Evolutionary conservation across 2,329 filamentous ascomycete species (phyloP), one percentile per base, ranked within the genome.

Genomic region (Aspergillus sp.): DNA sequence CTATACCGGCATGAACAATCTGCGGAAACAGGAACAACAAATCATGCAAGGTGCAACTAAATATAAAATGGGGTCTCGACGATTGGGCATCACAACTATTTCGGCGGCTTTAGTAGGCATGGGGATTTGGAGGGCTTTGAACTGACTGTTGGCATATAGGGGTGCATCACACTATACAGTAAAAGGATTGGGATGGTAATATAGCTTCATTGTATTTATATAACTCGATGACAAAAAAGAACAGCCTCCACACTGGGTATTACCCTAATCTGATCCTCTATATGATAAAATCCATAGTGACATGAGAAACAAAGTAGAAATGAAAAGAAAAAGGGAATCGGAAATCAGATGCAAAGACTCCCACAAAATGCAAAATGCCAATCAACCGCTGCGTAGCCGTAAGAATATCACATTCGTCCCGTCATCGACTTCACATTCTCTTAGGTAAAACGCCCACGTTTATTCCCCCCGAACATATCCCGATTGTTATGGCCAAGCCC

Each of bases 41-140:
- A 87, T 90, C 51, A 68, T 88, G 48, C 74, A 78, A 61, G 86
- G 83, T 69, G 79, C 80, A 41, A 84, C 83, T 28, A 76, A 80
- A 56, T 83, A 89, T 60, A 85, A 85, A 50, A 83, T 89, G 76
- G 78, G 78, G 52, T 85, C 82, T 55, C 78, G 86, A 49, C 79
- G 78, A 57, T 57, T 81, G 34, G 85, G 84, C 41, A 83, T 90
- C 51, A 73, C 79, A 3, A 73, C 75, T 29, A 83, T 88, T 48
- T 87, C 85, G 4, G 68, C 85, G 7, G 77, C 78, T 4, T 70
- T 90, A 43, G 78, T 81, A 4, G 85, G 81, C 61, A 73, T 88
- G 69, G 86, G 86, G 0, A 61, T 89, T 26, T 90, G 80, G 74
- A 75, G 85, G 53, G 71, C 83, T 28, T 74, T 83, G 48, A 76